Conservation (phyloP, 78 protist genomes). For the slime mould (Dictyostelium discoideum) region dicty_2.7 NC_007090.3:4157501-4158000, state of each 20-base stretch:
- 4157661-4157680: constrained; percentile 55
- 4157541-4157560: no score
- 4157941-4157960: no score
- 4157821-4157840: constrained; percentile 13
- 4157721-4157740: background rate
- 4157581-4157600: constrained; percentile 1
- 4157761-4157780: constrained; percentile 35
- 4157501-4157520: no score
- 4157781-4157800: background rate
- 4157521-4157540: no score
- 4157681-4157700: constrained; percentile 32
- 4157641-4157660: constrained; percentile 8
- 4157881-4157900: no score
- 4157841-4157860: constrained; percentile 41
- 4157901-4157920: no score
- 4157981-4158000: no score
- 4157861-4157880: constrained; percentile 24
- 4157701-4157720: background rate
- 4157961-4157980: no score
- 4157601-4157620: constrained; percentile 57
- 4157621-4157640: background rate
- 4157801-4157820: constrained; percentile 30
- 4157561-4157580: background rate
- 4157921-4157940: no score
- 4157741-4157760: constrained; percentile 16